Conservation (phyloP, 2,329 filamentous ascomycete species). For the Sphaerulina musiva region DNA sequence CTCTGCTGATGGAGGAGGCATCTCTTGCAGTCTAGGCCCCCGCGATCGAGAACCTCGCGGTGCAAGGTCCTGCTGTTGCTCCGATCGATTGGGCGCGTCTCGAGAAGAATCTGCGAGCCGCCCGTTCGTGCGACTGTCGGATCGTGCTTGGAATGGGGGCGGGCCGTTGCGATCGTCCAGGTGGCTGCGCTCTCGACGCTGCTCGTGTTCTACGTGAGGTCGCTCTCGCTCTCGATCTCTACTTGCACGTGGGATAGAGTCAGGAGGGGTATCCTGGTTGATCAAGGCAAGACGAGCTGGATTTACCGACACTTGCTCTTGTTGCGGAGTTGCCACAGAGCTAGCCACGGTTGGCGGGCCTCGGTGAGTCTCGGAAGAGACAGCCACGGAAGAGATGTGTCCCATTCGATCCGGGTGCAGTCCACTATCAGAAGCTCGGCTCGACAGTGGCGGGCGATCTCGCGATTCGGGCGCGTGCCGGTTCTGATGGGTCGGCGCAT, state of each 20-base stretch:
- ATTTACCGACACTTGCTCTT: slow-evolving; percentile 31
- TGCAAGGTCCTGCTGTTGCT: slow-evolving; percentile 37
- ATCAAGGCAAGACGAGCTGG: slow-evolving; percentile 42
- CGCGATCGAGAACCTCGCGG: slow-evolving; percentile 48
- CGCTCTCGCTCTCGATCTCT: slow-evolving; percentile 9
- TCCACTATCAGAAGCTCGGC: slow-evolving; percentile 13
- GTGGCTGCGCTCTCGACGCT: slow-evolving; percentile 21
- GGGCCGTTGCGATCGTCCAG: slow-evolving; percentile 25
- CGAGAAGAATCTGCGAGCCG: slow-evolving; percentile 27
- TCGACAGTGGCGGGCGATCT: slow-evolving; percentile 11
- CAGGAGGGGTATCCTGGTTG: slow-evolving; percentile 19
- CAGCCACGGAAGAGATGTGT: slow-evolving; percentile 16
- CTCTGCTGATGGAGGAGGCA: slow-evolving; percentile 36
- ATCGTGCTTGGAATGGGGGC: slow-evolving; percentile 25
- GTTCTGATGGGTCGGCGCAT: slow-evolving; percentile 9
- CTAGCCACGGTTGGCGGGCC: slow-evolving; percentile 6
- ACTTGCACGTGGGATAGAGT: slow-evolving; percentile 7
- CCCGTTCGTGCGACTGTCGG: slow-evolving; percentile 29
- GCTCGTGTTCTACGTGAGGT: slow-evolving; percentile 23
- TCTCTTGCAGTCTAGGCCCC: slow-evolving; percentile 44
- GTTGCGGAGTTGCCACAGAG: slow-evolving; percentile 6
- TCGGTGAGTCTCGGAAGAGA: slow-evolving; percentile 13
- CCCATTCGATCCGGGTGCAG: slow-evolving; percentile 19
- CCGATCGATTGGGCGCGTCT: slow-evolving; percentile 18
- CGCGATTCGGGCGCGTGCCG: slow-evolving; percentile 12